A percentile compares a stretch with the other conserved stretches of the same genome.
Evolutionary conservation across 2,329 filamentous ascomycete species (phyloP).

Genomic region (Cadophora sp.): DNA sequence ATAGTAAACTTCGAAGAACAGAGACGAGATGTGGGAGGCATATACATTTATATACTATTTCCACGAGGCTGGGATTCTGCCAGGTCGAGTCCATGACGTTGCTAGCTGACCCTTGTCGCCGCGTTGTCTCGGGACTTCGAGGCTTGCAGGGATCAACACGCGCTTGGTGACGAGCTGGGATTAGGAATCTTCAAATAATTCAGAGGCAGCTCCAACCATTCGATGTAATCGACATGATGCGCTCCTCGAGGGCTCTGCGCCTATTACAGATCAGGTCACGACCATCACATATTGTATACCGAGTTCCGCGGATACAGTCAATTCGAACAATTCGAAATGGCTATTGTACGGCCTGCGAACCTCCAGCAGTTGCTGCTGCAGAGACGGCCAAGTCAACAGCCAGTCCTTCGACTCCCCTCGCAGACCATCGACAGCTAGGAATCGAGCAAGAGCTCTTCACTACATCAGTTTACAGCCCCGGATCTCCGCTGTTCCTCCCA

Average conservation of each 20-base stretch:
- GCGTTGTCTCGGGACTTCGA: conserved; percentile 13
- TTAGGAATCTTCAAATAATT: conserved; percentile 1
- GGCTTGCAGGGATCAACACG: conserved; percentile 28
- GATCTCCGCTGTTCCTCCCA: conserved; percentile 84
- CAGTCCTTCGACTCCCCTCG: conserved; percentile 36
- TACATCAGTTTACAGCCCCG: conserved; percentile 80
- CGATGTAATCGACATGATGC: conserved; percentile 38
- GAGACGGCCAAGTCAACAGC: conserved; percentile 28
- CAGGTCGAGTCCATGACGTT: conserved; percentile 35
- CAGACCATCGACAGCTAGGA: conserved; percentile 66
- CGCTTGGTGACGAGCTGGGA: conserved; percentile 17
- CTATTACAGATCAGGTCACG: conserved; percentile 31
- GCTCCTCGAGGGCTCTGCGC: conserved; percentile 42
- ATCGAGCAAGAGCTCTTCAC: conserved; percentile 78
- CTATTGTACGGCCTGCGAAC: conserved; percentile 45
- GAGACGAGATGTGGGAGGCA: not conserved
- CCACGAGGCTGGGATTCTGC: not conserved
- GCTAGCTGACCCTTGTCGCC: conserved; percentile 31
- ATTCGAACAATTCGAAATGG: conserved; percentile 35
- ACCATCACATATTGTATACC: conserved; percentile 22
- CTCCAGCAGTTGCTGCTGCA: conserved; percentile 20
- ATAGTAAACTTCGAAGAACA: not conserved
- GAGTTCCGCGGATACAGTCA: conserved; percentile 20
- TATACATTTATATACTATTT: not conserved
- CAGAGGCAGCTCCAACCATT: conserved; percentile 5